Conservation (phyloP, 345 rosid species). For the Euphorbia lathyris region DNA sequence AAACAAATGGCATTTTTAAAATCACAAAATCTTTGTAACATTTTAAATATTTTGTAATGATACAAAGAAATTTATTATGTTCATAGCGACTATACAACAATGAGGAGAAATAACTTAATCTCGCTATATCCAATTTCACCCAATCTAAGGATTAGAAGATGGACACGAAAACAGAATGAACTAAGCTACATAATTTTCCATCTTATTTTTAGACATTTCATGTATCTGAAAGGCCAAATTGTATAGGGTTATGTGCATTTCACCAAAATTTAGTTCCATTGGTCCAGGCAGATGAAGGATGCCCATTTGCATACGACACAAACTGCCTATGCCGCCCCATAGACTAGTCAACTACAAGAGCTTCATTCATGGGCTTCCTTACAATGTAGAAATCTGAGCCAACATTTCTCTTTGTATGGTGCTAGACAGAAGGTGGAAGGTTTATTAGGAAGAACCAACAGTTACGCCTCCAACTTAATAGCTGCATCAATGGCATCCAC, state of each 20-base stretch:
- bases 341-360: neutral
- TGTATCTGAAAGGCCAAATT: conserved; percentile 2
- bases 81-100: conserved; percentile 1
- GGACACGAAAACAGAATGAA: neutral
- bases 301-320: neutral
- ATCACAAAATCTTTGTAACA: neutral
- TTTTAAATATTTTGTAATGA: neutral
- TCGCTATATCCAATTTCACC: neutral
- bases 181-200: neutral
- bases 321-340: neutral
- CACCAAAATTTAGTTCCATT: conserved; percentile 2
- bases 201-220: neutral
- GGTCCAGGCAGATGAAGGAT: neutral
- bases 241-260: neutral
- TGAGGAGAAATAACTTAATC: conserved; percentile 2
- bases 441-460: neutral
- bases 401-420: neutral
- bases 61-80: too few relatives aligned
- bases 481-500: conserved; percentile 59
- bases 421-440: neutral
- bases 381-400: neutral
- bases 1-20: neutral
- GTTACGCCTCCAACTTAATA: conserved; percentile 39
- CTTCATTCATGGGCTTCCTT: neutral
- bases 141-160: neutral